phyloP scores from a whole-genome alignment of 2,329 filamentous ascomycete species.

The Penicillium janthinellum region DNA sequence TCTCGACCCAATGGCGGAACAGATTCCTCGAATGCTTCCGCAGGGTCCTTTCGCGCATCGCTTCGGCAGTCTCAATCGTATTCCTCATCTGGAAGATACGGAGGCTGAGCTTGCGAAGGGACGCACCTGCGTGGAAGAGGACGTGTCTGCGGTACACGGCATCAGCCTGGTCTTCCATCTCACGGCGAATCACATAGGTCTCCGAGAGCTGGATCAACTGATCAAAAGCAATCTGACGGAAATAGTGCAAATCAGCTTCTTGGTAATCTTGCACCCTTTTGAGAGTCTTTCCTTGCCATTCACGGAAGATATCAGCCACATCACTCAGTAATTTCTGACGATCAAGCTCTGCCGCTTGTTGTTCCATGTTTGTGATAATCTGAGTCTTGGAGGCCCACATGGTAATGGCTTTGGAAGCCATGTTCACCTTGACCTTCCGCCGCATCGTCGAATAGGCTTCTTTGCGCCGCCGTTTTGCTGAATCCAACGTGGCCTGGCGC shows the following conservation, averaged over 20 bases:
- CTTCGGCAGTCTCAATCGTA: constrained; percentile 54
- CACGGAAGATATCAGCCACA: constrained; percentile 40
- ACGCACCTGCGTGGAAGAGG: constrained; percentile 49
- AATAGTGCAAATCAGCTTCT: constrained; percentile 43
- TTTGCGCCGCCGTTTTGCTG: constrained; percentile 55
- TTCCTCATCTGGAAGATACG: constrained; percentile 58
- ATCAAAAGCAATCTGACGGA: constrained; percentile 41
- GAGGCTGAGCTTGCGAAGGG: constrained; percentile 60
- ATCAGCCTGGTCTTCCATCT: constrained; percentile 48
- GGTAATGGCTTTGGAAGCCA: constrained; percentile 49
- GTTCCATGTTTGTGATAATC: constrained; percentile 39
- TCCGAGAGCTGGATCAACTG: constrained; percentile 43
- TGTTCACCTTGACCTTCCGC: constrained; percentile 55
- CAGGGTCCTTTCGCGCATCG: constrained; percentile 55
- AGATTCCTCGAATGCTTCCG: constrained; percentile 59
- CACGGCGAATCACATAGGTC: constrained; percentile 34
- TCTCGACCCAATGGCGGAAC: constrained; percentile 58
- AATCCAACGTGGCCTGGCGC: constrained; percentile 53
- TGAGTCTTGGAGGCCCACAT: constrained; percentile 41
- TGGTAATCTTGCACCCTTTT: constrained; percentile 37
- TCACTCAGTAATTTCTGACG: constrained; percentile 38
- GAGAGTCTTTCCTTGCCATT: constrained; percentile 47
- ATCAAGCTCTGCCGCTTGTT: constrained; percentile 42
- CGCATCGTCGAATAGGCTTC: constrained; percentile 59
- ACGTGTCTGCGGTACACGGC: constrained; percentile 51